These are phyloP conservation scores for Centrapalus pauciflorus DNA, from an alignment of 129 eudicot species.

Conservation along the genomic window DNA sequence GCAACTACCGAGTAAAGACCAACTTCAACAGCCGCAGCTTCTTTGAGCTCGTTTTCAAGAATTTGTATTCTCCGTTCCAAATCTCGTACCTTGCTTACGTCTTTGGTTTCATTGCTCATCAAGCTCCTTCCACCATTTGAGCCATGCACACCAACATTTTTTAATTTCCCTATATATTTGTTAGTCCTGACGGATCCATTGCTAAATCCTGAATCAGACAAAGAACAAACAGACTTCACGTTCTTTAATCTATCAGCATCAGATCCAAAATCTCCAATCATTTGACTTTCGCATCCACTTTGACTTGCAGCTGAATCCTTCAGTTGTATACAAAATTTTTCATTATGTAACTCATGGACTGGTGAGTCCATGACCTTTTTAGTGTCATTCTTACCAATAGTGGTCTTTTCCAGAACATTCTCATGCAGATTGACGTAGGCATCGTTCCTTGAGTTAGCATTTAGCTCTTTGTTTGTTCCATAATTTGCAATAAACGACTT, in stretches of 20 bases:
- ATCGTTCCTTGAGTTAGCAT: neutral
- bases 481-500: conserved; percentile 15
- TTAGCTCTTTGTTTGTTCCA: conserved; percentile 23
- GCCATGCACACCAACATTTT: conserved; percentile 22
- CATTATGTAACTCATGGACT: neutral
- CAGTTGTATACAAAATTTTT: neutral
- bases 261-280: conserved; percentile 1
- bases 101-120: too few relatives aligned
- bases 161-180: conserved; percentile 17
- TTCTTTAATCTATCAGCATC: conserved; percentile 33
- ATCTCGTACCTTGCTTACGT: conserved; percentile 44
- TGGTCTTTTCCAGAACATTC: conserved; percentile 10
- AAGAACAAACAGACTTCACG: conserved; percentile 52
- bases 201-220: conserved; percentile 40
- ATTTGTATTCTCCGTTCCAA: conserved; percentile 54
- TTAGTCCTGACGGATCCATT: conserved; percentile 38
- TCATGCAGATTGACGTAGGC: conserved; percentile 3
- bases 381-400: neutral
- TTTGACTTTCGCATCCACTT: conserved; percentile 11
- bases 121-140: conserved; percentile 18
- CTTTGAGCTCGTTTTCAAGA: conserved; percentile 75
- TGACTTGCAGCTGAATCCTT: conserved; percentile 1
- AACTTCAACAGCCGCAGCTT: conserved; percentile 85
- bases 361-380: neutral
- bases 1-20: conserved; percentile 82